These are phyloP conservation scores for Paxillus ammoniavirescens DNA, from an alignment of 768 basidiomycete genomes.

Conservation along the genomic window DNA sequence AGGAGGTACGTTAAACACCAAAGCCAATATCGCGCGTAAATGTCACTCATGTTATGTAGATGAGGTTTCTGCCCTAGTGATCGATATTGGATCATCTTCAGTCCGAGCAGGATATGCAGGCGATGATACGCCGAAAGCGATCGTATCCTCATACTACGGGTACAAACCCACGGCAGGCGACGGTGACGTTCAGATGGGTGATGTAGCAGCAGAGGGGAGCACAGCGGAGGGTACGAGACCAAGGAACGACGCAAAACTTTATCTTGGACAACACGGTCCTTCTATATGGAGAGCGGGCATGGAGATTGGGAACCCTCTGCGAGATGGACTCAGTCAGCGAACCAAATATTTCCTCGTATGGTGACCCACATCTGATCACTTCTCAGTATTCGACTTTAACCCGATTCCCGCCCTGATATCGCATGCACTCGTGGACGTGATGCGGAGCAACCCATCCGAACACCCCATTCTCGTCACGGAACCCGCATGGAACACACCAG, in stretches of 20 bases:
- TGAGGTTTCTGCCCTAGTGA: constrained; percentile 94
- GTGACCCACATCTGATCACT: constrained; percentile 2
- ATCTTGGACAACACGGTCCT: constrained; percentile 85
- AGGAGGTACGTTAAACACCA: constrained; percentile 55
- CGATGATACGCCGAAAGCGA: constrained; percentile 91
- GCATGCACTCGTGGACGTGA: constrained; percentile 72
- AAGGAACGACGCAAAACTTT: constrained; percentile 57
- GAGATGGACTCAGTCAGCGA: constrained; percentile 78
- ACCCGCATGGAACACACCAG: constrained; percentile 92
- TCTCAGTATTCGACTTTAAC: constrained; percentile 70
- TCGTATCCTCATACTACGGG: constrained; percentile 88
- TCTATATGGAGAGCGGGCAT: constrained; percentile 89
- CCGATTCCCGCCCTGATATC: constrained; percentile 69
- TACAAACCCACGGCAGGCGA: constrained; percentile 48
- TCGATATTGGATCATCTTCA: constrained; percentile 91
- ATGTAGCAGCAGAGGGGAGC: constrained; percentile 35
- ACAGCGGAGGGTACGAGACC: constrained; percentile 29
- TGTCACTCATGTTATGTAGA: constrained; percentile 47
- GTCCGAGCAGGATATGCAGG: constrained; percentile 96
- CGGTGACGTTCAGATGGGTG: constrained; percentile 38
- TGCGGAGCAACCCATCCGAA: constrained; percentile 75
- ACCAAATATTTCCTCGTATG: not conserved
- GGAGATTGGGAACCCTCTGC: constrained; percentile 81
- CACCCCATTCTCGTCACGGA: constrained; percentile 94
- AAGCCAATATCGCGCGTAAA: not conserved